Evolutionary conservation across 768 basidiomycete species (phyloP).

Genomic region (Boletus subcaerulescens): DNA sequence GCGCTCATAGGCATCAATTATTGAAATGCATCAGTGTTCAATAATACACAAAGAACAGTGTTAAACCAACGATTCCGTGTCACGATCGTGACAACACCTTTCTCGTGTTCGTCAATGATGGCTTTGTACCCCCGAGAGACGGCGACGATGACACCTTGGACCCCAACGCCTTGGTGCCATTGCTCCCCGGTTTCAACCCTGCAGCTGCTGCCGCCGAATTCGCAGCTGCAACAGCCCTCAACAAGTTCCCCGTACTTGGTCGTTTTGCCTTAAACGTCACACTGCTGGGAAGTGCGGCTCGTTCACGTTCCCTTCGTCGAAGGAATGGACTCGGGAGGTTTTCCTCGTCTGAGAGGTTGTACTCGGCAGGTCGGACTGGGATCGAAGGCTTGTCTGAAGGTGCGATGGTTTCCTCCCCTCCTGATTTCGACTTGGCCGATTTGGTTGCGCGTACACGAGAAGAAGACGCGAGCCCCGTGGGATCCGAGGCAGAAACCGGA

Average conservation of each 20-base stretch:
- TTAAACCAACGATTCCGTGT: background rate
- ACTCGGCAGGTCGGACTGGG: conserved; percentile 40
- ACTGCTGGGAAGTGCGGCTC: conserved; percentile 3
- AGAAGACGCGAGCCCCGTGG: conserved; percentile 30
- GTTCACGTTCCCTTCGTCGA: conserved; percentile 49
- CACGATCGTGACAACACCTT: conserved; percentile 32
- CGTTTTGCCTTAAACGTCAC: conserved; percentile 34
- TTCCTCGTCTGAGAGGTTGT: conserved; percentile 75
- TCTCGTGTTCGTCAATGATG: conserved; percentile 45
- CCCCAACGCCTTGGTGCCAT: conserved; percentile 6
- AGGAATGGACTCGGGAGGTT: conserved; percentile 85
- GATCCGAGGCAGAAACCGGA: conserved; percentile 41
- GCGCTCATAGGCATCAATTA: background rate
- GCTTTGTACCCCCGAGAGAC: conserved; percentile 27
- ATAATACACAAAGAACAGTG: background rate
- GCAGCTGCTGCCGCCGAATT: conserved; percentile 39
- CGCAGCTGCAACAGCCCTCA: conserved; percentile 59
- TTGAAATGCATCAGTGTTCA: background rate
- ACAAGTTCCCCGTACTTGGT: conserved; percentile 48
- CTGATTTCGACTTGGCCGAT: conserved; percentile 11
- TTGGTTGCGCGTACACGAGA: conserved; percentile 19
- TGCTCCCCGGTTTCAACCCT: conserved; percentile 18
- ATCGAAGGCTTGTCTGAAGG: conserved; percentile 17
- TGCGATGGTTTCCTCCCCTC: background rate
- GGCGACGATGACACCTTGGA: conserved; percentile 8